Conservation (phyloP, 345 rosid genomes). For the Sapria himalayana region DNA sequence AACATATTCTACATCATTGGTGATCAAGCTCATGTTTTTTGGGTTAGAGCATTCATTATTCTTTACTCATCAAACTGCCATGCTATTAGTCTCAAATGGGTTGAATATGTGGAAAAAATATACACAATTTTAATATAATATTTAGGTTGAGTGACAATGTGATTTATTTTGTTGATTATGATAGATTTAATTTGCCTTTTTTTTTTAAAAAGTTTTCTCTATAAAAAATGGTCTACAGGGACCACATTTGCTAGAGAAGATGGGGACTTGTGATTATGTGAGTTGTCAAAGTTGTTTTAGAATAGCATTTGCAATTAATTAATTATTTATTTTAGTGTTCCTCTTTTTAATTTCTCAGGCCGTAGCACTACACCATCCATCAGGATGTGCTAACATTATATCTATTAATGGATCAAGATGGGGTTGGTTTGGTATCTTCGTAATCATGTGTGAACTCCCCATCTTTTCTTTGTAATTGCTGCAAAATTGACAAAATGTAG, state of each 20-base stretch:
- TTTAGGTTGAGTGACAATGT: no score
- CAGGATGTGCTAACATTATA: conserved; percentile 55
- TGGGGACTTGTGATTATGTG: conserved; percentile 54
- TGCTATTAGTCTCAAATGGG: no score
- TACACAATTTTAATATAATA: no score
- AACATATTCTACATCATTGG: no score
- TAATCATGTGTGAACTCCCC: conserved; percentile 28
- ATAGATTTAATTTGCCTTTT: conserved; percentile 3
- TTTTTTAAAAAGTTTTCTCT: conserved; percentile 6
- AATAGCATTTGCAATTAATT: neutral
- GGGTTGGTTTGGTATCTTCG: conserved; percentile 65
- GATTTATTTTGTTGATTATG: conserved; percentile 5
- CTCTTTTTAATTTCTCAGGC: conserved; percentile 22
- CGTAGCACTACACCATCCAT: conserved; percentile 57
- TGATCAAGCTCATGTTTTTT: no score
- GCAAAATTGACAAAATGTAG: conserved; percentile 1
- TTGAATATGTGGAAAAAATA: no score
- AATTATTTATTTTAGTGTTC: neutral
- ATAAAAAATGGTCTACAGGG: conserved; percentile 27
- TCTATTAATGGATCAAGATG: conserved; percentile 37
- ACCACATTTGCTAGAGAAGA: conserved; percentile 36
- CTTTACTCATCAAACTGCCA: no score
- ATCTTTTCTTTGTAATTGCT: neutral
- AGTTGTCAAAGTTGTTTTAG: conserved; percentile 13
- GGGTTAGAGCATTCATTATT: neutral